Conservation (phyloP, 208 protist genomes). For the Trypanosoma scelopori region DNA sequence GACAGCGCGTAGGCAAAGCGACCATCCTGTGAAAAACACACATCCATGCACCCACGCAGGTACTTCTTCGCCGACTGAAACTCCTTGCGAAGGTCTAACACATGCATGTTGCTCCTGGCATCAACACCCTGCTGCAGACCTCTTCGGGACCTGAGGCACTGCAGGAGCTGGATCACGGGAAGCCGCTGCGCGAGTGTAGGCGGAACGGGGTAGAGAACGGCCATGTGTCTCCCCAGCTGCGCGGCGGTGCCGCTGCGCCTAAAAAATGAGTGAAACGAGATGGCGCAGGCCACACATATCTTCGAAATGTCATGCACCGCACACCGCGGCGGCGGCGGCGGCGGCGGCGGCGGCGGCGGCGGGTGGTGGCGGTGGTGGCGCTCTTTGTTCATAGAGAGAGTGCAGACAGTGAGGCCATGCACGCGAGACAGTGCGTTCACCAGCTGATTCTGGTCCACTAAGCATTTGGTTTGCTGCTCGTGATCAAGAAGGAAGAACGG, state of each 20-base stretch:
- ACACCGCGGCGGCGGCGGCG: not conserved
- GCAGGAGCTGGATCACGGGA: not conserved
- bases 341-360: no score
- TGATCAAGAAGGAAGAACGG: not conserved
- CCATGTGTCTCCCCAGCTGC: not conserved
- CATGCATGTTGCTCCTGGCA: not conserved
- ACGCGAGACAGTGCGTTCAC: not conserved
- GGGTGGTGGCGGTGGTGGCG: no score
- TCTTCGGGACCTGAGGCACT: not conserved
- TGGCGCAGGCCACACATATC: slow-evolving; percentile 1
- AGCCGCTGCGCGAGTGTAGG: not conserved
- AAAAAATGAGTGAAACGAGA: slow-evolving; percentile 18
- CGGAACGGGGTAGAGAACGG: slow-evolving; percentile 16
- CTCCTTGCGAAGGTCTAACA: slow-evolving; percentile 32
- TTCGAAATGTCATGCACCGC: not conserved
- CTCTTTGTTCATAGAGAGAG: slow-evolving; percentile 7
- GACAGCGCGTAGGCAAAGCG: slow-evolving; percentile 26
- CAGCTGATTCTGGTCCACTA: slow-evolving; percentile 2
- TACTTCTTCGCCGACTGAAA: slow-evolving; percentile 9
- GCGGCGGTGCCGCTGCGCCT: not conserved
- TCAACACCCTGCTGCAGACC: not conserved
- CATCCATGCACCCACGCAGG: slow-evolving; percentile 33
- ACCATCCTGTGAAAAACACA: slow-evolving; percentile 30
- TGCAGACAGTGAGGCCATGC: slow-evolving; percentile 11
- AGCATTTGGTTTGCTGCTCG: not conserved